Conservation (phyloP, 1,284 basidiomycete genomes). For the Abortiporus biennis region DNA sequence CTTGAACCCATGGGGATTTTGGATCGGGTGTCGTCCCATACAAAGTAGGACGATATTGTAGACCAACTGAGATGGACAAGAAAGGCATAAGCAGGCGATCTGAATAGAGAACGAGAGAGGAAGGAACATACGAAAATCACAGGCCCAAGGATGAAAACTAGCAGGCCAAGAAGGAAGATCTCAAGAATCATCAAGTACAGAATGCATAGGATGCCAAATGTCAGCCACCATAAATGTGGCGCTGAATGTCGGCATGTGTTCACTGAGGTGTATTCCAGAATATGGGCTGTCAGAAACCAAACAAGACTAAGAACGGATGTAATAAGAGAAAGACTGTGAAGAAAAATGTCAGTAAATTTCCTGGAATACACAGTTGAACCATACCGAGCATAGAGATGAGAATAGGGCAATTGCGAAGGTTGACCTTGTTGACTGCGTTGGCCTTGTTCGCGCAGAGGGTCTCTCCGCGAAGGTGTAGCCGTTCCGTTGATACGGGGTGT, state of each 20-base stretch:
- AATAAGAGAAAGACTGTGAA: conserved; percentile 50
- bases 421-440: too few species aligned
- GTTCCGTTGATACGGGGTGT: too few species aligned
- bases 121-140: conserved; percentile 60
- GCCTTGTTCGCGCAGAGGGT: too few species aligned
- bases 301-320: conserved; percentile 63
- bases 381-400: conserved; percentile 28
- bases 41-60: conserved; percentile 74
- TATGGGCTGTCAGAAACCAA: conserved; percentile 77
- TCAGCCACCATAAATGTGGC: conserved; percentile 79
- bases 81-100: conserved; percentile 7
- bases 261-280: conserved; percentile 68
- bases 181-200: conserved; percentile 73
- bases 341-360: not conserved
- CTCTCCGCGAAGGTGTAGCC: too few species aligned
- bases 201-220: conserved; percentile 71
- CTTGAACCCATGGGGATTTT: conserved; percentile 62
- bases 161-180: conserved; percentile 61
- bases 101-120: conserved; percentile 1
- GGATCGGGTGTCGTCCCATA: conserved; percentile 69
- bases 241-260: conserved; percentile 62
- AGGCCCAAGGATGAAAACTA: conserved; percentile 72
- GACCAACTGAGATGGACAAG: conserved; percentile 42
- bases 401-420: conserved; percentile 11
- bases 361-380: conserved; percentile 14